Evolutionary conservation across 352 stramenopile genomes (phyloP).

Genomic region (Phytophthora agathidicida): DNA sequence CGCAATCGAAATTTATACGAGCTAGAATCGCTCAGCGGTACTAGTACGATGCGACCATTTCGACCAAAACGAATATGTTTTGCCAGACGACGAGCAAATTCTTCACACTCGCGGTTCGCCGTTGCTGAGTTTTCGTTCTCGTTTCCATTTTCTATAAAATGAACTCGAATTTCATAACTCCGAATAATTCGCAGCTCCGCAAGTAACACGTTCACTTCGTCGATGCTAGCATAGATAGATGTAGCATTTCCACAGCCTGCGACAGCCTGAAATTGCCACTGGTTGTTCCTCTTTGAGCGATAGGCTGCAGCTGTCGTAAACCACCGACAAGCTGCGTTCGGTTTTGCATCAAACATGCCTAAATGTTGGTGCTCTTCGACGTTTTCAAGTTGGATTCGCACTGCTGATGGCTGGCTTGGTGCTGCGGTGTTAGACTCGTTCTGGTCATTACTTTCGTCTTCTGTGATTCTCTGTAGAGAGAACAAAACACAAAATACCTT

Average conservation of each 20-base stretch:
- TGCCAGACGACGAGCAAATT: conserved; percentile 52
- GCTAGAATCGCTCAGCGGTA: no score
- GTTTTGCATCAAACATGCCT: conserved; percentile 49
- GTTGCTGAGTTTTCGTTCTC: conserved; percentile 7
- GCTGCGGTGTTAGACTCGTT: neutral
- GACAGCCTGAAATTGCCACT: conserved; percentile 61
- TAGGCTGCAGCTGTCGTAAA: conserved; percentile 59
- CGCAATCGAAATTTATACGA: conserved; percentile 23
- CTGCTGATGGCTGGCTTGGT: conserved; percentile 3
- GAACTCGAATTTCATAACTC: conserved; percentile 59
- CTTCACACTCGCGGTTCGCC: conserved; percentile 29
- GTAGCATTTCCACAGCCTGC: conserved; percentile 42
- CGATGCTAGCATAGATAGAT: conserved; percentile 56
- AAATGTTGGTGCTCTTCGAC: conserved; percentile 49
- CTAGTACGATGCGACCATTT: conserved; percentile 58
- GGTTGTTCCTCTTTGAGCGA: conserved; percentile 51
- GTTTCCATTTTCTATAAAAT: conserved; percentile 23
- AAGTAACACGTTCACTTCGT: conserved; percentile 60
- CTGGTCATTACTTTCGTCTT: conserved; percentile 15
- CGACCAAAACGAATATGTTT: conserved; percentile 71
- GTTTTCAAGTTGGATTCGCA: conserved; percentile 61
- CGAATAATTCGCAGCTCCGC: conserved; percentile 59
- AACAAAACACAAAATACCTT: conserved; percentile 65
- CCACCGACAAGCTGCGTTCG: conserved; percentile 42
- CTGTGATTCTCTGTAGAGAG: conserved; percentile 44